phyloP scores from a whole-genome alignment of 1,284 basidiomycete genomes.

The Apiotrichum mycotoxinovorans region DNA sequence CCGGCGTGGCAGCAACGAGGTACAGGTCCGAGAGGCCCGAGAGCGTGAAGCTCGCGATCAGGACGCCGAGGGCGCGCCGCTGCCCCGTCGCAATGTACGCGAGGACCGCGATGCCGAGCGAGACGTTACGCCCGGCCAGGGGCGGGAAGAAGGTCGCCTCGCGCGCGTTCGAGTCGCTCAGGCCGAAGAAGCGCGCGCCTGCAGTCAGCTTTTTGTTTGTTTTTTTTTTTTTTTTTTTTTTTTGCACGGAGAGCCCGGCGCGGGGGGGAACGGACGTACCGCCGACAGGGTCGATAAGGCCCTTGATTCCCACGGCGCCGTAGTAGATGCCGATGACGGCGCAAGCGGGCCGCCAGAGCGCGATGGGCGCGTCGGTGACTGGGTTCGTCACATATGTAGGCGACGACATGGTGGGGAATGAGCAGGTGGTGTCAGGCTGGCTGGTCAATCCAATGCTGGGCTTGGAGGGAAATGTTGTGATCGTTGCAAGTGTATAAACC shows the following conservation, averaged over 20 bases:
- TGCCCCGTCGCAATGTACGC: background rate
- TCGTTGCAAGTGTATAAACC: too few relatives aligned
- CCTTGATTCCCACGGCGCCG: background rate
- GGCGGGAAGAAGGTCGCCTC: background rate
- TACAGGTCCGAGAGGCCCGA: background rate
- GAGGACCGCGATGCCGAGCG: background rate
- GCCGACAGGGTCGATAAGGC: background rate
- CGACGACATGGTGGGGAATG: background rate
- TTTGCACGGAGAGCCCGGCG: too few relatives aligned
- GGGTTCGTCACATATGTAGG: background rate
- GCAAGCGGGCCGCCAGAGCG: background rate
- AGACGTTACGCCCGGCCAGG: background rate
- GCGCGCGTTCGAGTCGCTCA: background rate
- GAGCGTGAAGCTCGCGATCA: background rate
- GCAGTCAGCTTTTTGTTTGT: too few relatives aligned
- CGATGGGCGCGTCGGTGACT: background rate
- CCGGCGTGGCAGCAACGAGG: background rate
- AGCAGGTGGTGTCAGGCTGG: too few relatives aligned
- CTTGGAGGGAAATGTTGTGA: too few relatives aligned
- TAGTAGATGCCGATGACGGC: background rate
- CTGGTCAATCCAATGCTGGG: too few relatives aligned
- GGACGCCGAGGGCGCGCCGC: slow-evolving; percentile 1
- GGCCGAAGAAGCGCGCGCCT: background rate
- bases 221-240: too few relatives aligned
- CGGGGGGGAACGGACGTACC: too few relatives aligned